These are phyloP conservation scores for Fusarium guadeloupense DNA, from an alignment of 2,329 filamentous ascomycete species.

Conservation along the genomic window DNA sequence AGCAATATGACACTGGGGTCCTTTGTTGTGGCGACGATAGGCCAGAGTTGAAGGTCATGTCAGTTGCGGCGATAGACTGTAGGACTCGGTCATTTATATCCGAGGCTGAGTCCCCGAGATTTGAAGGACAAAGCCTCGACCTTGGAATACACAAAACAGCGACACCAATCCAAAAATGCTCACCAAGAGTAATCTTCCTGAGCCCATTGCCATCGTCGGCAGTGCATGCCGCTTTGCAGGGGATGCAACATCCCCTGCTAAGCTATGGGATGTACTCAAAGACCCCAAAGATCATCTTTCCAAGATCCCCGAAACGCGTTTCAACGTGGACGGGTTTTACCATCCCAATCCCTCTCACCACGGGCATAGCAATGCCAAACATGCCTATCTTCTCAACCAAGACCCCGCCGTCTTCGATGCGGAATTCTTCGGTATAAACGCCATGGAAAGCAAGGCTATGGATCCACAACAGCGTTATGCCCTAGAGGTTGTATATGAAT, in stretches of 20 bases:
- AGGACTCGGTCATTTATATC: too few species aligned
- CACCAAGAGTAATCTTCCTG: too few species aligned
- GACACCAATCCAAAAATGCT: too few species aligned
- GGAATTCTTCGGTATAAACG: slow-evolving; percentile 5
- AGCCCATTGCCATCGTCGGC: slow-evolving; percentile 19
- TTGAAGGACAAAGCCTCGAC: too few species aligned
- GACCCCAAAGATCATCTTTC: not conserved
- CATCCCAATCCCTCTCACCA: not conserved
- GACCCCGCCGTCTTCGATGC: slow-evolving; percentile 11
- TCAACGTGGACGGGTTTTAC: not conserved
- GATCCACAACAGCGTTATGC: slow-evolving; percentile 11
- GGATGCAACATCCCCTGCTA: not conserved
- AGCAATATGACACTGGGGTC: too few species aligned
- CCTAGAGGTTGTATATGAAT: slow-evolving; percentile 11
- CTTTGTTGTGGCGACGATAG: too few species aligned
- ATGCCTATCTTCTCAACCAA: slow-evolving; percentile 1
- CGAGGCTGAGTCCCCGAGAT: too few species aligned
- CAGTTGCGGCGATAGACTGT: too few species aligned
- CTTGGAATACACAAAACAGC: too few species aligned
- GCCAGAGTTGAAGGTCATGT: too few species aligned
- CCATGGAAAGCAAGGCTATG: slow-evolving; percentile 1
- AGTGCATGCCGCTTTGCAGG: slow-evolving; percentile 12
- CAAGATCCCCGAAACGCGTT: not conserved
- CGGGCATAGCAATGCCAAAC: not conserved
- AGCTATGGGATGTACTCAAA: slow-evolving; percentile 12